Conservation (phyloP, 352 stramenopile species). For the Phytophthora citrophthora region DNA sequence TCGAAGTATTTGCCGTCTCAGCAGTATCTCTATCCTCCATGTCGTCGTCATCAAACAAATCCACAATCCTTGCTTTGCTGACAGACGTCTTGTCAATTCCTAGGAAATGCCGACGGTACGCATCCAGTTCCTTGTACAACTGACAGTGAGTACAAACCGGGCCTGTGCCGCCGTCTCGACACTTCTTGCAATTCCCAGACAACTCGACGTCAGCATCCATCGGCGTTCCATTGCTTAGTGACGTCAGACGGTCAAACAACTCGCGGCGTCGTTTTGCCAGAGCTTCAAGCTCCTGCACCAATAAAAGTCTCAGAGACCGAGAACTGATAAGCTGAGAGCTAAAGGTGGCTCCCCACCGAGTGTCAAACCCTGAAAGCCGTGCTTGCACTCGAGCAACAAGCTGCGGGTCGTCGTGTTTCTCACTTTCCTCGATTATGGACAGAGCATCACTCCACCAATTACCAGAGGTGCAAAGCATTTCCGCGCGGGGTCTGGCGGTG, state of each 20-base stretch:
- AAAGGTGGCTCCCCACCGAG: slow-evolving; percentile 56
- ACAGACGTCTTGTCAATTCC: slow-evolving; percentile 47
- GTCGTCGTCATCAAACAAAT: slow-evolving; percentile 22
- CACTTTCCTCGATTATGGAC: slow-evolving; percentile 33
- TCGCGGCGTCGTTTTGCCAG: slow-evolving; percentile 41
- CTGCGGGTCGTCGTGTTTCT: slow-evolving; percentile 15
- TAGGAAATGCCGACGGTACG: slow-evolving; percentile 61
- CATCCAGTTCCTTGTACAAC: slow-evolving; percentile 69
- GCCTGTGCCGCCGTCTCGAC: slow-evolving; percentile 59
- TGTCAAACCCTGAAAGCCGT: slow-evolving; percentile 47
- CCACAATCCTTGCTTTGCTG: slow-evolving; percentile 11
- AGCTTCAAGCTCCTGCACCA: slow-evolving; percentile 58
- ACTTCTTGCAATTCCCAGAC: slow-evolving; percentile 74
- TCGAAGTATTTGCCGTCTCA: background rate
- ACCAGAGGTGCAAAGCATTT: slow-evolving; percentile 44
- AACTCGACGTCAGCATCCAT: slow-evolving; percentile 55
- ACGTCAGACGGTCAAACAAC: slow-evolving; percentile 45
- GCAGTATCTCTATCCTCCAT: slow-evolving; percentile 17
- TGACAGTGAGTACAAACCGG: slow-evolving; percentile 71
- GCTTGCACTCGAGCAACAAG: slow-evolving; percentile 58
- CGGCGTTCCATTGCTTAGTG: slow-evolving; percentile 44
- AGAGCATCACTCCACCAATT: slow-evolving; percentile 63
- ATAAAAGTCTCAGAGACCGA: slow-evolving; percentile 50
- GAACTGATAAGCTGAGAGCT: slow-evolving; percentile 50
- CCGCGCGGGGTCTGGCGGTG: background rate